These are phyloP conservation scores for Aspergillus sp. DNA, from an alignment of 2,329 filamentous ascomycete species.

Conservation along the genomic window DNA sequence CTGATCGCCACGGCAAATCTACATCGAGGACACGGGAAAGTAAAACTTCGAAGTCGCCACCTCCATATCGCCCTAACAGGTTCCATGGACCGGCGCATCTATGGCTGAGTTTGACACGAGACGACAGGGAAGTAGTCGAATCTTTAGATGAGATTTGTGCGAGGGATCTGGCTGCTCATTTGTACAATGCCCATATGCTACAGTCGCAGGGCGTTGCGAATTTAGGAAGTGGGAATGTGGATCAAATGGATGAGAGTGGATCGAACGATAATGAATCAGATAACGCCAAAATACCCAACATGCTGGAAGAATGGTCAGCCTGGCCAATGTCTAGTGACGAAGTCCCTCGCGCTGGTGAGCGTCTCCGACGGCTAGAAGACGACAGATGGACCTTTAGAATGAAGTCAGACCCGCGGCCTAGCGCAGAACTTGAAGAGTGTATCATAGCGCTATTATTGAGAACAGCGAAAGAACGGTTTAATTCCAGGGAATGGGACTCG, in stretches of 20 bases:
- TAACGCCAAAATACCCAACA: constrained; percentile 36
- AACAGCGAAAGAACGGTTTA: constrained; percentile 66
- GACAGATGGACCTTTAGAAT: constrained; percentile 55
- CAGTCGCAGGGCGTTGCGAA: constrained; percentile 43
- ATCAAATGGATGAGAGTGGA: background rate
- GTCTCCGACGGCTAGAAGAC: constrained; percentile 49
- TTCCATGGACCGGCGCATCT: constrained; percentile 67
- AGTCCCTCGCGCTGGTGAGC: constrained; percentile 61
- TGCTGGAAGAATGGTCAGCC: constrained; percentile 70
- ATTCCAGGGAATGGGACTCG: constrained; percentile 37
- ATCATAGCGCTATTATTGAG: constrained; percentile 66
- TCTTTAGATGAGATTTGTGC: constrained; percentile 65
- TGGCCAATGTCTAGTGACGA: constrained; percentile 71
- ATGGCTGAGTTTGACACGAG: constrained; percentile 85
- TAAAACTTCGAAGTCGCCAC: constrained; percentile 14
- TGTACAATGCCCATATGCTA: constrained; percentile 75
- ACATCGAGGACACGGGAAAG: background rate
- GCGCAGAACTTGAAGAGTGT: constrained; percentile 67
- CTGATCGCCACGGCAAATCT: background rate
- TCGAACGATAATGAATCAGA: background rate
- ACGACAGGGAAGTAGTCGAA: constrained; percentile 69
- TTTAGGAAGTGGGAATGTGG: background rate
- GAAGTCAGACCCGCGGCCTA: constrained; percentile 49
- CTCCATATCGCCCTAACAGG: constrained; percentile 61
- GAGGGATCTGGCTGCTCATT: constrained; percentile 69